Base-by-base conservation (phyloP, 805 yeast genomes). In the Hanseniaspora meyeri region DNA sequence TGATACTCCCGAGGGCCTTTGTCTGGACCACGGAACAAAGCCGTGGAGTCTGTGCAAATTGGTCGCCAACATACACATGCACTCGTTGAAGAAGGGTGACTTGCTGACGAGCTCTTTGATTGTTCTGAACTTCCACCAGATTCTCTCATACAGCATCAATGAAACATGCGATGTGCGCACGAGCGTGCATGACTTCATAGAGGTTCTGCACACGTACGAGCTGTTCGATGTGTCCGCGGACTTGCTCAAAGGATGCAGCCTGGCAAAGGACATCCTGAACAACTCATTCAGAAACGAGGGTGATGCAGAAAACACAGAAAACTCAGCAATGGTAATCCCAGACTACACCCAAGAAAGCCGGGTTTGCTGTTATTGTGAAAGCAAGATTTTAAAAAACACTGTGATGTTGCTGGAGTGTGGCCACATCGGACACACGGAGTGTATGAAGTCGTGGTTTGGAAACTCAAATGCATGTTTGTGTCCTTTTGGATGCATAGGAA, bases 351-450 rank as follows among this genome's bases (percentile, higher is more conserved):
- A 51, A 71, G 72, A 16, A 81, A 80, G 59, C 82, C 80, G 58
- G 0, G 76, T 81, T n/a, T 90, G 97, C 68, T 75, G 82, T 31
- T 78, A 82, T 59, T 90, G 97, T 67, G 76, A 83, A 59, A 84
- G 78, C 64, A 87, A 95, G 0, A 74, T 90, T 63, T 79, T 78
- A 61, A 95, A 95, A 0, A 72, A 85, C 57, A 76, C 82, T 16
- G 77, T 85, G 16, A 77, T 72, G 59, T 70, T 73, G 59, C 66
- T 85, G 51, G 77, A 72, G 29, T 91, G 97, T 72, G 97, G 96
- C 0, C 97, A 91, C 68, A 74, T 81, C 57, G 89, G 91, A 0
- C 97, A 91, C 69, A 80, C 80, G 64, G 82, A 81, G 2, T 91
- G 97, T 71, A 71, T 88, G 63, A 74, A 76, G 58, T 75, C 77